These are phyloP conservation scores for Lippia alba DNA, from an alignment of 305 asterid species.

Conservation along the genomic window DNA sequence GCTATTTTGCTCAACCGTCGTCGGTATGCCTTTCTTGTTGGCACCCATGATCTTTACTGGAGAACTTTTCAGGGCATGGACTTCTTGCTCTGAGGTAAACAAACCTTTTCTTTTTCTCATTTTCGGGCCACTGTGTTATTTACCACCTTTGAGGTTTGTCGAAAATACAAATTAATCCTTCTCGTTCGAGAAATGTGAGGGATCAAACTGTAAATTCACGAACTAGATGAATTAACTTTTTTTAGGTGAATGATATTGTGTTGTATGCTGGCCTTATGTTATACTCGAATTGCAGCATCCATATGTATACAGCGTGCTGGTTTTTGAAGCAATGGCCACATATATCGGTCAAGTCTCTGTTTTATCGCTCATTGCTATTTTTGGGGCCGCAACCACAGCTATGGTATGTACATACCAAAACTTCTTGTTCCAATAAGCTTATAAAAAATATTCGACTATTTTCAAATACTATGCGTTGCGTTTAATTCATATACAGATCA, in stretches of 20 bases:
- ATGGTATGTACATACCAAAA: conserved; percentile 52
- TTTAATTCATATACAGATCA: conserved; percentile 50
- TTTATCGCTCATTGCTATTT: conserved; percentile 85
- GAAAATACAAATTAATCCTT: too few relatives aligned
- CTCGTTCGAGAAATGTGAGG: too few relatives aligned
- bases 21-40: conserved; percentile 83
- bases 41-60: conserved; percentile 87
- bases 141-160: too few relatives aligned
- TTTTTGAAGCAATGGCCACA: conserved; percentile 97
- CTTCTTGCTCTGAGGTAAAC: conserved; percentile 74
- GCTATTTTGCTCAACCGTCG: conserved; percentile 92
- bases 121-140: too few relatives aligned
- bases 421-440: background rate
- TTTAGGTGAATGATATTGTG: background rate
- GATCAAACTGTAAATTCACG: too few relatives aligned
- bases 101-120: background rate
- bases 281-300: conserved; percentile 70
- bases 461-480: background rate
- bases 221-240: background rate
- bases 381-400: conserved; percentile 95
- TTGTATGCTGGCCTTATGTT: background rate
- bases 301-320: conserved; percentile 77
- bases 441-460: background rate
- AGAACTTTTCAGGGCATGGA: conserved; percentile 84
- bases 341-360: conserved; percentile 91